phyloP scores from a whole-genome alignment of 2,329 filamentous ascomycete genomes.

The Amauroascus niger region DNA sequence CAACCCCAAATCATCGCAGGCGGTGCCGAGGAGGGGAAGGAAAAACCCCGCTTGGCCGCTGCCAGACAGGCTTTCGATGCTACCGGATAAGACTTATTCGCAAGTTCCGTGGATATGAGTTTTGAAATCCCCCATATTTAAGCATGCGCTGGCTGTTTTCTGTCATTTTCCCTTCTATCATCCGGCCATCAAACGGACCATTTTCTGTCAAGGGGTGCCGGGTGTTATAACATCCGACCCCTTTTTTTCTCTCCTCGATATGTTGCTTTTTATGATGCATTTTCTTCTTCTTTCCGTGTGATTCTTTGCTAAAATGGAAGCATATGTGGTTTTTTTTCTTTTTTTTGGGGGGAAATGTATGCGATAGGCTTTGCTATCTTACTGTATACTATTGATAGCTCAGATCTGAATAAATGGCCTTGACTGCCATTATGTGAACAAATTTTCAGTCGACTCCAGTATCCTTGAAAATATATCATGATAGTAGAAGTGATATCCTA shows the following conservation, averaged over 20 bases:
- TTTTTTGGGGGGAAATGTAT: background rate
- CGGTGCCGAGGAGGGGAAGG: constrained; percentile 3
- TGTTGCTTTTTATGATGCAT: background rate
- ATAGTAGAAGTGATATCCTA: background rate
- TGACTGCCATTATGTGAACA: background rate
- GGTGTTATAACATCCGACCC: background rate
- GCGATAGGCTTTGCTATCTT: background rate
- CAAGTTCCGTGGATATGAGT: constrained; percentile 8
- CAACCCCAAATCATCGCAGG: background rate
- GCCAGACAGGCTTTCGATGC: background rate
- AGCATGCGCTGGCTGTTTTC: background rate
- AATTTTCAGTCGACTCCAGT: background rate
- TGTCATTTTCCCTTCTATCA: background rate
- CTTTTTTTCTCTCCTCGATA: background rate
- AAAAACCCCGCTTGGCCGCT: constrained; percentile 5
- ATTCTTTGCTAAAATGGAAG: too few species aligned
- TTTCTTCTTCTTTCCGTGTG: background rate
- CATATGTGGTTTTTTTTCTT: background rate
- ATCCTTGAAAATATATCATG: too few species aligned
- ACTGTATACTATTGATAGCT: background rate
- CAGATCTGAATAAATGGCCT: background rate
- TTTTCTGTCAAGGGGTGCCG: background rate
- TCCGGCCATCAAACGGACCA: background rate
- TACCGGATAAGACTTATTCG: constrained; percentile 9
- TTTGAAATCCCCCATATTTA: background rate